These are phyloP conservation scores for Nematocida ausubeli DNA, from an alignment of 371 early-diverging fungal species.

Conservation along the genomic window DNA sequence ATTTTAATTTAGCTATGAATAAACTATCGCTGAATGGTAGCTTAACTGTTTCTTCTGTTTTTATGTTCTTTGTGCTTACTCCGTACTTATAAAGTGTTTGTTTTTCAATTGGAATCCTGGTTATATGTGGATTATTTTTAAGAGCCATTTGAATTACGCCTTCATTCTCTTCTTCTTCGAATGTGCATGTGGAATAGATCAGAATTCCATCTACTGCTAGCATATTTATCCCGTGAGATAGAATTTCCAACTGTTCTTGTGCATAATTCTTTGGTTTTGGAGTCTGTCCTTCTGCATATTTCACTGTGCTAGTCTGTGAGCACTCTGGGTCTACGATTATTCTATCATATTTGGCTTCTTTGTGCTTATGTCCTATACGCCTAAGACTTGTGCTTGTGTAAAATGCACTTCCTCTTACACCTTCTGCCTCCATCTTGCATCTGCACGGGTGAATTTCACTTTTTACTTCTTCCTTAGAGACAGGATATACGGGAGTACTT, in stretches of 20 bases:
- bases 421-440: not conserved
- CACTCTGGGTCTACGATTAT: slow-evolving; percentile 24
- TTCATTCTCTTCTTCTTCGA: slow-evolving; percentile 75
- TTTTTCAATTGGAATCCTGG: not conserved
- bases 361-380: not conserved
- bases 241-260: slow-evolving; percentile 74
- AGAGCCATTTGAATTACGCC: slow-evolving; percentile 57
- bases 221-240: slow-evolving; percentile 77
- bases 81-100: not conserved
- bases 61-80: slow-evolving; percentile 9
- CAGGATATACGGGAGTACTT: not conserved
- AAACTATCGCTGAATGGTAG: slow-evolving; percentile 5
- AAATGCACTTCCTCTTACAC: not conserved
- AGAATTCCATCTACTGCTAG: slow-evolving; percentile 82
- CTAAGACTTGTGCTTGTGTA: slow-evolving; percentile 10
- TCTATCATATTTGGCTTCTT: not conserved
- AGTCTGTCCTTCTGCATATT: not conserved
- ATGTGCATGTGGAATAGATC: slow-evolving; percentile 94
- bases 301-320: slow-evolving; percentile 19
- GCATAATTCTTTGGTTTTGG: not conserved
- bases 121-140: slow-evolving; percentile 17
- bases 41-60: not conserved
- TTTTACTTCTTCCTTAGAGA: not conserved
- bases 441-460: not conserved
- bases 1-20: slow-evolving; percentile 31